Conservation (phyloP, 495 filamentous ascomycete genomes). For the Podospora sp. region DNA sequence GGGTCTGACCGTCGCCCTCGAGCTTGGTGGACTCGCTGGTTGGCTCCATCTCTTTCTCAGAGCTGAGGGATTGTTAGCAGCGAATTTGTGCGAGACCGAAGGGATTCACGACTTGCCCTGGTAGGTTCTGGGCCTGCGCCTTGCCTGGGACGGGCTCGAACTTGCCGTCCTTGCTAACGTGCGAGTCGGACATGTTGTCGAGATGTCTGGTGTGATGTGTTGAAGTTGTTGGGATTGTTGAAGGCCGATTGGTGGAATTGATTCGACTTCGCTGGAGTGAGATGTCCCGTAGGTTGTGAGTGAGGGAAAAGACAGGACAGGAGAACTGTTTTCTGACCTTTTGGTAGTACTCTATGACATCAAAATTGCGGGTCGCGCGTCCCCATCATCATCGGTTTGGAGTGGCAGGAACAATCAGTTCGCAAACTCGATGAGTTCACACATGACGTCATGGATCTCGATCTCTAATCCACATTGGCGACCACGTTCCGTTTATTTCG, state of each 20-base stretch:
- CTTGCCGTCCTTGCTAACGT: conserved; percentile 11
- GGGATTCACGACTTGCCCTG: background rate
- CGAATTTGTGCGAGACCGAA: background rate
- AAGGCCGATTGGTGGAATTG: background rate
- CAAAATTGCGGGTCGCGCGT: background rate
- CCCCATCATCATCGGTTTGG: background rate
- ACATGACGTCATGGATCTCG: background rate
- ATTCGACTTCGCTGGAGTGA: too few relatives aligned
- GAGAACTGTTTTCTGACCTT: too few relatives aligned
- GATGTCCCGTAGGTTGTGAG: too few relatives aligned
- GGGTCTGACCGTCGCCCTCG: conserved; percentile 24
- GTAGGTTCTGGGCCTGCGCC: conserved; percentile 15
- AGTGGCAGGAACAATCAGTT: background rate
- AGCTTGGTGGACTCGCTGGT: conserved; percentile 32
- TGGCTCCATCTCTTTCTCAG: conserved; percentile 33
- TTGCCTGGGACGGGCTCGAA: conserved; percentile 13
- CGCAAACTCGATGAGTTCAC: background rate
- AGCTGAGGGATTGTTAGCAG: conserved; percentile 12
- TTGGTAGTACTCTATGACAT: background rate
- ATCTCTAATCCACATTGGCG: too few relatives aligned
- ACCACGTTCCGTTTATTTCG: too few relatives aligned
- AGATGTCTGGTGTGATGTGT: background rate
- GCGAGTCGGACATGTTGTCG: conserved; percentile 13
- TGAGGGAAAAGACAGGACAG: background rate
- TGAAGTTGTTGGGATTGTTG: background rate